phyloP scores from a whole-genome alignment of 1,284 basidiomycete genomes.

The Lentinus polychrous region DNA sequence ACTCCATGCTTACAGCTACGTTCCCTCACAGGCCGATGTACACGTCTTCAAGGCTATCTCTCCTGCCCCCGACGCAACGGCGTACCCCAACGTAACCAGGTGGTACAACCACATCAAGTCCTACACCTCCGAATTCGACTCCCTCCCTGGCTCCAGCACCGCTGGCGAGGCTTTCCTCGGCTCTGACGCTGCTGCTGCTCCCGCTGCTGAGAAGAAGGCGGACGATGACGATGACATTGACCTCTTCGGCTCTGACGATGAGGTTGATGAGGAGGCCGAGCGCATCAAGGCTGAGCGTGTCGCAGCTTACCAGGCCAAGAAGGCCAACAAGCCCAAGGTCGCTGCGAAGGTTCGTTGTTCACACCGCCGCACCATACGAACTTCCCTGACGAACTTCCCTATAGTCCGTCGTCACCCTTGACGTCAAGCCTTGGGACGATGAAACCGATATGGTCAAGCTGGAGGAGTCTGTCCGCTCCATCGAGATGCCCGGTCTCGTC shows the following conservation, averaged over 20 bases:
- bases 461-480: slow-evolving; percentile 79
- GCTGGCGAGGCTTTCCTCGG: slow-evolving; percentile 73
- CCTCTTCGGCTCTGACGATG: slow-evolving; percentile 90
- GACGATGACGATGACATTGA: slow-evolving; percentile 91
- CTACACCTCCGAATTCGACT: slow-evolving; percentile 71
- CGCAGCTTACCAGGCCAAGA: slow-evolving; percentile 90
- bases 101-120: slow-evolving; percentile 96
- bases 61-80: slow-evolving; percentile 56
- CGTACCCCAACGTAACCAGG: slow-evolving; percentile 76
- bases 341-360: slow-evolving; percentile 73
- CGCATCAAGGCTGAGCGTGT: slow-evolving; percentile 93
- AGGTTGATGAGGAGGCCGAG: slow-evolving; percentile 91
- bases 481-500: slow-evolving; percentile 88
- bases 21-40: slow-evolving; percentile 95
- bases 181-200: slow-evolving; percentile 31
- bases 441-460: slow-evolving; percentile 94
- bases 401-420: slow-evolving; percentile 90
- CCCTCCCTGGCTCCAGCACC: slow-evolving; percentile 80
- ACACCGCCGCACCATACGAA: slow-evolving; percentile 11
- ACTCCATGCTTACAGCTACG: slow-evolving; percentile 55
- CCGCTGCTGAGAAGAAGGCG: slow-evolving; percentile 56
- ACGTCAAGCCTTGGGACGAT: slow-evolving; percentile 99
- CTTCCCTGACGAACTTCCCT: slow-evolving; percentile 17
- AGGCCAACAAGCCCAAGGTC: slow-evolving; percentile 87
- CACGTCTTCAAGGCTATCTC: slow-evolving; percentile 81